Evolutionary conservation across 2,329 filamentous ascomycete genomes (phyloP), one percentile per base, ranked within the genome.

Genomic region (Colletotrichum musicola): DNA sequence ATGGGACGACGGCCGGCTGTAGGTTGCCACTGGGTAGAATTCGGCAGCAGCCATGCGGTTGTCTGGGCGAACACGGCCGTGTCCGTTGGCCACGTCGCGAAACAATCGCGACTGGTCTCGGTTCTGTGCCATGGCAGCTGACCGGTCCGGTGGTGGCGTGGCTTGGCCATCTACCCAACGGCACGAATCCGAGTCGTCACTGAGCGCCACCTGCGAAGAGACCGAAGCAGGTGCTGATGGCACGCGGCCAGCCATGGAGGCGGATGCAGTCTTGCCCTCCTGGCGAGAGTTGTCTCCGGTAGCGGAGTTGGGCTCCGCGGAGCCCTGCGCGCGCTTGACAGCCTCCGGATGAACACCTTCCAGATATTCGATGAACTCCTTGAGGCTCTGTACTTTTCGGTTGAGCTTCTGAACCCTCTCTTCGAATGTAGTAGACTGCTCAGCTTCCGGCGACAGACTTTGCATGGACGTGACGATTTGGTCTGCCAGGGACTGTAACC

Each of bases 81-180:
- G 62, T 3, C 61, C 55, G 30, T 25, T 55, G 22, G 55, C 7
- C 56, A 66, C 56, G 55, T 65, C 65, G 14, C 65, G 65, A 6
- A 68, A 68, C 55, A 68, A 25, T 38, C 65, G 62, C 22, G 65
- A 68, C 10, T 63, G 65, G 55, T 68, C 65, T 65, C 65, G 65
- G 44, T 61, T 68, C 50, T 56, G 62, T 30, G 47, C 50, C 64
- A 68, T 64, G 38, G 62, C 54, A n/a, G 64, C 44, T 0, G 65
- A 60, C 7, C 65, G 55, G 50, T 68, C 65, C n/a, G 65, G 65
- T 3, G 65, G 65, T 7, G 65, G 65, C 10, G 62, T 68, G 1
- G 65, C 62, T 12, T 68, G 65, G 25, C 65, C 65, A 7, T 65
- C 65, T 6, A 65, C 65, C 65, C 65, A 68, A 42, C 65, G 65